Evolutionary conservation across 1,284 basidiomycete species (phyloP).

Genomic region (Erythrobasidium hasegawianum): DNA sequence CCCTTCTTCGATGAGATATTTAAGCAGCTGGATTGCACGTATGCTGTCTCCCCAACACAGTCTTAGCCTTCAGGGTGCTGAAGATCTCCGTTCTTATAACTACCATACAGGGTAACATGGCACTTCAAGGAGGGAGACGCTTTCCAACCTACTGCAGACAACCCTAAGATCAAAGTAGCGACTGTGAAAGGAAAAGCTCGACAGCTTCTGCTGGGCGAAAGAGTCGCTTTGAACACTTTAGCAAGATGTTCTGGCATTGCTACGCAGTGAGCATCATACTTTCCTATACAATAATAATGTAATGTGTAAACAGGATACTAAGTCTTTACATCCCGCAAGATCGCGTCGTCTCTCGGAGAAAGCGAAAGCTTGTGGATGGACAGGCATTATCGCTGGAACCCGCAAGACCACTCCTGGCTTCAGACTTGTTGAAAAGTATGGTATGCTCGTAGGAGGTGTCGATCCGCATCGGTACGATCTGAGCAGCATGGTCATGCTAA

Average conservation of each 20-base stretch:
- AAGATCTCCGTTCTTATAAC: constrained; percentile 51
- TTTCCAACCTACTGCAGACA: constrained; percentile 65
- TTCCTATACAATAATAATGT: neutral
- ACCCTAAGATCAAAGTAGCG: constrained; percentile 64
- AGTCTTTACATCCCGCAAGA: constrained; percentile 52
- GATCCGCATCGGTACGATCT: constrained; percentile 94
- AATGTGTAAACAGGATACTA: neutral
- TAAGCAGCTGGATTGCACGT: constrained; percentile 81
- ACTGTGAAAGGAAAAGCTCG: constrained; percentile 86
- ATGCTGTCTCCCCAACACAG: constrained; percentile 55
- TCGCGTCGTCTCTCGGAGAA: constrained; percentile 74
- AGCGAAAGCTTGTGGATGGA: constrained; percentile 74
- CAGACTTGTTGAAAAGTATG: constrained; percentile 92
- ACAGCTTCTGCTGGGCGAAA: constrained; percentile 85
- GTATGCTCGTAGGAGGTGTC: constrained; percentile 95
- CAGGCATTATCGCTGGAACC: constrained; percentile 89
- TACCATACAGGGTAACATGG: no score
- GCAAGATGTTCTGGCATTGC: constrained; percentile 96
- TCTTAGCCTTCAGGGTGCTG: neutral
- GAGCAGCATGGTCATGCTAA: constrained; percentile 99
- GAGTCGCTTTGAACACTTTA: constrained; percentile 88
- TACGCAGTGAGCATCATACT: constrained; percentile 70
- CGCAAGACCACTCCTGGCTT: constrained; percentile 99
- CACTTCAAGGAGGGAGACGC: constrained; percentile 76
- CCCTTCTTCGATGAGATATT: constrained; percentile 97